Conservation (phyloP, 176 grass and related monocot genomes). For the Metroxylon sagu region DNA sequence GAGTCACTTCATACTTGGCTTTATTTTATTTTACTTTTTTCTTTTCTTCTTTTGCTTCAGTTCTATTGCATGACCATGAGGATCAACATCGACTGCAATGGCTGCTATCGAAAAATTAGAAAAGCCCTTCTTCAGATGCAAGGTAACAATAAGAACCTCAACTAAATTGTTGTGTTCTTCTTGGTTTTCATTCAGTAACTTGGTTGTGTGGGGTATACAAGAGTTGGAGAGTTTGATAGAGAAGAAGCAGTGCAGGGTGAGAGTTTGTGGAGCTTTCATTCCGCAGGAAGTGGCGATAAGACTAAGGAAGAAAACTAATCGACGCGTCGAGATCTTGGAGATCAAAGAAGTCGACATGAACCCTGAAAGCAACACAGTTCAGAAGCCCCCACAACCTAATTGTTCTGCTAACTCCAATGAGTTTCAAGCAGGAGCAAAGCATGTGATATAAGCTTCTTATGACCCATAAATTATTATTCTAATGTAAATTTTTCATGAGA, state of each 20-base stretch:
- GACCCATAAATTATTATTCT: too few relatives aligned
- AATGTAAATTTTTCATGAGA: too few relatives aligned
- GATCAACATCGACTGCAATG: constrained; percentile 97
- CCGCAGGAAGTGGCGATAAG: constrained; percentile 84
- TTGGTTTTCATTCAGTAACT: neutral
- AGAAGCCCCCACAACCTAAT: neutral
- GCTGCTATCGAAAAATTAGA: constrained; percentile 76
- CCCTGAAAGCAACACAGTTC: neutral
- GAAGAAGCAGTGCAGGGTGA: constrained; percentile 66
- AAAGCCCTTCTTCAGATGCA: constrained; percentile 74
- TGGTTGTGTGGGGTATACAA: constrained; percentile 9
- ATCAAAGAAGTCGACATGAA: constrained; percentile 41
- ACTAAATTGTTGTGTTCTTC: neutral
- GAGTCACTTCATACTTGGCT: neutral
- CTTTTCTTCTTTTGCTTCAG: constrained; percentile 6
- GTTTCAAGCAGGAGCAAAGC: too few relatives aligned
- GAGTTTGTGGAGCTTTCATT: constrained; percentile 47
- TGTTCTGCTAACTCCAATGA: neutral
- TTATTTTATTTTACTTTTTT: neutral
- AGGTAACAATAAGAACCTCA: constrained; percentile 22
- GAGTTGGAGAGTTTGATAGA: constrained; percentile 83
- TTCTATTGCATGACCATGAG: constrained; percentile 66
- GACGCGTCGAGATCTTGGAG: constrained; percentile 75
- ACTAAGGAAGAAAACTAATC: constrained; percentile 80
- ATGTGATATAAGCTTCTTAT: too few relatives aligned